Percentiles rank a stretch among this genome's conserved stretches.
These are phyloP conservation scores for Saccharomycopsis schoenii DNA, from an alignment of 805 yeast genomes.

Conservation along the genomic window DNA sequence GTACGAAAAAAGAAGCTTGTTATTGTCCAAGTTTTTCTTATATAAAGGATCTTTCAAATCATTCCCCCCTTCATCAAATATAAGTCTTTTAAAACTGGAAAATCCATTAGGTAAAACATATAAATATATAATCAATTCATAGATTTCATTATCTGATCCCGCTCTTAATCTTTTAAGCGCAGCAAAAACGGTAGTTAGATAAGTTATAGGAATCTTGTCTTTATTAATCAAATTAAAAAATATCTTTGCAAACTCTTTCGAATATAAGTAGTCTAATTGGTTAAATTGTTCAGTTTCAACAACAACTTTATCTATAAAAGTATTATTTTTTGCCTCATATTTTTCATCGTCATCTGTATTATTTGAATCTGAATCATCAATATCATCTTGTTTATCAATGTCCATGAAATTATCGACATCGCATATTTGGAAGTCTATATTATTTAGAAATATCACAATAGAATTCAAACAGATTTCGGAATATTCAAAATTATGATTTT, in stretches of 20 bases:
- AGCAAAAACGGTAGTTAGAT: constrained; percentile 22
- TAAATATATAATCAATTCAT: constrained; percentile 19
- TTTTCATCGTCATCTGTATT: constrained; percentile 23
- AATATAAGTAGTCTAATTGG: constrained; percentile 7
- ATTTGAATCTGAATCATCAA: background rate
- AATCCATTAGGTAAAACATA: constrained; percentile 33
- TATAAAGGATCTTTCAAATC: constrained; percentile 10
- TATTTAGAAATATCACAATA: background rate
- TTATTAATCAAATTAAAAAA: constrained; percentile 3
- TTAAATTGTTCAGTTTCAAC: constrained; percentile 14
- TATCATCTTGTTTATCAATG: background rate
- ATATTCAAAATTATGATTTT: background rate
- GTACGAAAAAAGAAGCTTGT: constrained; percentile 5
- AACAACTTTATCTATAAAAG: constrained; percentile 14
- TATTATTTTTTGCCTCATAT: constrained; percentile 20
- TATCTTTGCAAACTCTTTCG: constrained; percentile 8
- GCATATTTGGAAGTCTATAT: background rate
- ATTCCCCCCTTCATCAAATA: constrained; percentile 23
- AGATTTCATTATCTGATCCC: constrained; percentile 29
- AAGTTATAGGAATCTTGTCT: constrained; percentile 18
- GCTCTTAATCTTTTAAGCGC: constrained; percentile 32
- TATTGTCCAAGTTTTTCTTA: constrained; percentile 9
- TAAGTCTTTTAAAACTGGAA: constrained; percentile 25
- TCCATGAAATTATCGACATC: background rate
- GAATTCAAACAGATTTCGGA: background rate